Conservation (phyloP, 495 filamentous ascomycete species). For the Daldinia concentrica region DNA sequence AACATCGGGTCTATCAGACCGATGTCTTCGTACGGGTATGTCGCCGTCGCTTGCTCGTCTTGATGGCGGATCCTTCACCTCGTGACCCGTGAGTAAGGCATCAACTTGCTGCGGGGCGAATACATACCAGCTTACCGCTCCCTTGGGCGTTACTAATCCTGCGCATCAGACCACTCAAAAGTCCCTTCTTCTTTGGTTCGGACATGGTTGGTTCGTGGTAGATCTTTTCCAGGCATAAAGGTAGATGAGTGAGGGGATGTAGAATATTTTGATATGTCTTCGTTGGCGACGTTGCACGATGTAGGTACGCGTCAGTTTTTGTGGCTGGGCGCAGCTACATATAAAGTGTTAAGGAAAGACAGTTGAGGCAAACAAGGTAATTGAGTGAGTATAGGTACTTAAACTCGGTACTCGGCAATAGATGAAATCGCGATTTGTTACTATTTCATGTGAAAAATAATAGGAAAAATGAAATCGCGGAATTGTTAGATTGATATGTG, state of each 20-base stretch:
- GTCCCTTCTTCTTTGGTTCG: slow-evolving; percentile 51
- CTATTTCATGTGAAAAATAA: slow-evolving; percentile 21
- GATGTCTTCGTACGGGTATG: slow-evolving; percentile 36
- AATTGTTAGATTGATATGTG: slow-evolving; percentile 15
- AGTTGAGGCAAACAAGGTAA: slow-evolving; percentile 25
- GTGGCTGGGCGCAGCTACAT: slow-evolving; percentile 38
- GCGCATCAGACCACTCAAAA: slow-evolving; percentile 52
- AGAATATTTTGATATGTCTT: slow-evolving; percentile 30
- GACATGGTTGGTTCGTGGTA: slow-evolving; percentile 38
- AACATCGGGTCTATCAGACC: slow-evolving; percentile 14
- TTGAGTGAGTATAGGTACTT: slow-evolving; percentile 15
- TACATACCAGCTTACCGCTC: slow-evolving; percentile 46
- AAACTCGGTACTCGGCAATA: slow-evolving; percentile 3
- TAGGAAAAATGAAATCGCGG: background rate
- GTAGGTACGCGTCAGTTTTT: slow-evolving; percentile 42
- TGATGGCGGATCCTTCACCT: slow-evolving; percentile 43
- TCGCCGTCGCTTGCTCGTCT: slow-evolving; percentile 48
- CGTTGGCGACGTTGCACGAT: slow-evolving; percentile 33
- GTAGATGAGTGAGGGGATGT: slow-evolving; percentile 28
- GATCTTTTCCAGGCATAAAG: slow-evolving; percentile 30
- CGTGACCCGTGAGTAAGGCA: slow-evolving; percentile 19
- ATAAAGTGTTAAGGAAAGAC: slow-evolving; percentile 7
- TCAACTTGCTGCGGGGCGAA: slow-evolving; percentile 2
- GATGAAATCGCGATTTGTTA: slow-evolving; percentile 6
- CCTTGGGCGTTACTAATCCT: slow-evolving; percentile 47